A percentile compares a stretch with the other conserved stretches of the same genome.
Conservation (phyloP, 2,329 filamentous ascomycete genomes). For the Mariannaea sp. region DNA sequence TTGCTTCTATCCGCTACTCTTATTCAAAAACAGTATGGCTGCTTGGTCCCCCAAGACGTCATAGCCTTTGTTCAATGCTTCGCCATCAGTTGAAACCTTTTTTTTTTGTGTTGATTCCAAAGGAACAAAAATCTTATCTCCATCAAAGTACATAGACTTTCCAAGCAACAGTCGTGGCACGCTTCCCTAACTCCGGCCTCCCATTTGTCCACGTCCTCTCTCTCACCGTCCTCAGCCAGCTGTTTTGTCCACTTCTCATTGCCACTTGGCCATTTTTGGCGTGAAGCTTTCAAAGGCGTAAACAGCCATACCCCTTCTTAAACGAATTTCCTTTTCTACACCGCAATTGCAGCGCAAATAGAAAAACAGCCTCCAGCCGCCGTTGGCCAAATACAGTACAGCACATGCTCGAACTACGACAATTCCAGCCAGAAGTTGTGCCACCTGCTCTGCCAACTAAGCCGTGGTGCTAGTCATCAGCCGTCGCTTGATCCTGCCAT, state of each 20-base stretch:
- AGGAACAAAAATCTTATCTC: no score
- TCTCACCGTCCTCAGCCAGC: no score
- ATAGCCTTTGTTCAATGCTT: not conserved
- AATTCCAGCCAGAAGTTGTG: not conserved
- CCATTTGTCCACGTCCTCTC: no score
- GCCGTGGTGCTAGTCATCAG: not conserved
- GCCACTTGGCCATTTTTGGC: no score
- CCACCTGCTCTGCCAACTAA: slow-evolving; percentile 2
- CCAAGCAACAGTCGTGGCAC: no score
- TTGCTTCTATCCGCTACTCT: not conserved
- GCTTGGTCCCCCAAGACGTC: not conserved
- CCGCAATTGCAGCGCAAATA: slow-evolving; percentile 9
- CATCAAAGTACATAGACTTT: no score
- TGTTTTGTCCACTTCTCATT: no score
- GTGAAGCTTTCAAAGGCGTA: not conserved
- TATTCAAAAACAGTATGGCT: not conserved
- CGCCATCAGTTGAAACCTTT: no score
- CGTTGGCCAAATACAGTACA: slow-evolving; percentile 1
- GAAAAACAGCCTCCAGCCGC: not conserved
- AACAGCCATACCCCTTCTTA: not conserved
- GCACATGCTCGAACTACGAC: not conserved
- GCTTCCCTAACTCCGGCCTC: no score
- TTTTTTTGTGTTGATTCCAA: no score
- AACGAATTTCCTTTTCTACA: slow-evolving; percentile 5
- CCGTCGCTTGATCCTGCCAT: not conserved